Evolutionary conservation across 768 basidiomycete species (phyloP).

Genomic region (Podaxis sp.): DNA sequence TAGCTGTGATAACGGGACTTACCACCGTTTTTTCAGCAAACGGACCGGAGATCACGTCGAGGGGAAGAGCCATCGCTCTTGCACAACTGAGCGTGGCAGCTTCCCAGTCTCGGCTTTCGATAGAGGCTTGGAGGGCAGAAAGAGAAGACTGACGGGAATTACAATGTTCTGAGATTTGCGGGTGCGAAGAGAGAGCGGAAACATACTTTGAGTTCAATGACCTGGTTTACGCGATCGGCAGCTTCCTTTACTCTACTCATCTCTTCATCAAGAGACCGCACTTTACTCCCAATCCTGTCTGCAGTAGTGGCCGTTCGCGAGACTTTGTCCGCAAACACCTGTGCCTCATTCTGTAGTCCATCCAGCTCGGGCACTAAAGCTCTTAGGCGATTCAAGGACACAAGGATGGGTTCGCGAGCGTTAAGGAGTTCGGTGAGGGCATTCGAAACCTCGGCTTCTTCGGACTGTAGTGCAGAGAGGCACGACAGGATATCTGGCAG

Average conservation of each 20-base stretch:
- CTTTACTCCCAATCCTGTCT: constrained; percentile 89
- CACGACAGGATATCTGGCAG: constrained; percentile 73
- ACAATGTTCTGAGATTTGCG: constrained; percentile 9
- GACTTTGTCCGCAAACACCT: constrained; percentile 55
- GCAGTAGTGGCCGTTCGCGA: constrained; percentile 76
- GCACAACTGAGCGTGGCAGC: constrained; percentile 89
- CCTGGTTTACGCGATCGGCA: constrained; percentile 87
- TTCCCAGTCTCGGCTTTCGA: constrained; percentile 92
- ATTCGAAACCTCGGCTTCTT: constrained; percentile 74
- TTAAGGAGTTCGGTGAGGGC: constrained; percentile 72
- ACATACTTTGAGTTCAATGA: constrained; percentile 90
- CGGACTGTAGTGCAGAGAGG: constrained; percentile 71
- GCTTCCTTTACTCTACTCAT: constrained; percentile 89
- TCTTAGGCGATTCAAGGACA: constrained; percentile 62
- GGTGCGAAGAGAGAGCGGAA: neutral
- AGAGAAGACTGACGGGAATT: constrained; percentile 35
- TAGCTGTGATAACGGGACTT: constrained; percentile 25
- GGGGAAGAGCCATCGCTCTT: constrained; percentile 83
- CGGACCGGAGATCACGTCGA: constrained; percentile 72
- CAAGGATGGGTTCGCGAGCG: constrained; percentile 61
- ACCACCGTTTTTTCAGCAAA: constrained; percentile 92
- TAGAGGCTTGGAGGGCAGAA: constrained; percentile 61
- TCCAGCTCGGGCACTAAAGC: constrained; percentile 63
- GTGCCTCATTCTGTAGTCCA: constrained; percentile 58
- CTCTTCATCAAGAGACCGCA: constrained; percentile 87